These are phyloP conservation scores for Sporothrix brasiliensis DNA, from an alignment of 2,329 filamentous ascomycete species.

Conservation along the genomic window DNA sequence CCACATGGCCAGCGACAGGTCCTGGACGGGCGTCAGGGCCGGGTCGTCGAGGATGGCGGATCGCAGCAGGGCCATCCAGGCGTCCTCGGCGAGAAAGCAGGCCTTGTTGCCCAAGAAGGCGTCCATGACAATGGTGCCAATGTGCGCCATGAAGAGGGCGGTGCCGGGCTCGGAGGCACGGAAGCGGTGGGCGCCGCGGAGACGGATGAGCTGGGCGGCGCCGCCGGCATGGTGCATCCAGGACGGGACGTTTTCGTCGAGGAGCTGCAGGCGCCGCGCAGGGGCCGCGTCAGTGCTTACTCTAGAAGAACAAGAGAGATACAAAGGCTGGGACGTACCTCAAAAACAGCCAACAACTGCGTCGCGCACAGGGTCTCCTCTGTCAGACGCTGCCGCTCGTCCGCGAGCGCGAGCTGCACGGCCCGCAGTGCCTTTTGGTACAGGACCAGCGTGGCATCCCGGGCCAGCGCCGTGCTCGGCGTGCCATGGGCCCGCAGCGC, in stretches of 20 bases:
- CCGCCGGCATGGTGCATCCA: conserved; percentile 24
- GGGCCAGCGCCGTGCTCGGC: background rate
- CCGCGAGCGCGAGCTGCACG: conserved; percentile 6
- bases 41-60: conserved; percentile 2
- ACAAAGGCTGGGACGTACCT: no score
- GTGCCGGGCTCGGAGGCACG: background rate
- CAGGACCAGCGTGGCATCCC: background rate
- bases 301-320: no score
- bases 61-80: background rate
- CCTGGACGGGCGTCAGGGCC: background rate
- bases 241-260: conserved; percentile 14
- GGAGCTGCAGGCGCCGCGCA: background rate
- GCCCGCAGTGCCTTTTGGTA: conserved; percentile 8
- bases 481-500: background rate
- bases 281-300: no score
- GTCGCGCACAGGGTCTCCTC: conserved; percentile 23
- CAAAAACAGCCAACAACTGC: conserved; percentile 14
- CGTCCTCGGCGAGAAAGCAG: conserved; percentile 11
- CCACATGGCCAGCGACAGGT: conserved; percentile 11
- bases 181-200: conserved; percentile 8
- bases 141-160: conserved; percentile 17
- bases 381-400: conserved; percentile 7
- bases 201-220: conserved; percentile 1
- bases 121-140: conserved; percentile 11
- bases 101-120: conserved; percentile 21